Evolutionary conservation across 176 grass and related monocot species (phyloP).

Genomic region (Coix lacrymajobi): DNA sequence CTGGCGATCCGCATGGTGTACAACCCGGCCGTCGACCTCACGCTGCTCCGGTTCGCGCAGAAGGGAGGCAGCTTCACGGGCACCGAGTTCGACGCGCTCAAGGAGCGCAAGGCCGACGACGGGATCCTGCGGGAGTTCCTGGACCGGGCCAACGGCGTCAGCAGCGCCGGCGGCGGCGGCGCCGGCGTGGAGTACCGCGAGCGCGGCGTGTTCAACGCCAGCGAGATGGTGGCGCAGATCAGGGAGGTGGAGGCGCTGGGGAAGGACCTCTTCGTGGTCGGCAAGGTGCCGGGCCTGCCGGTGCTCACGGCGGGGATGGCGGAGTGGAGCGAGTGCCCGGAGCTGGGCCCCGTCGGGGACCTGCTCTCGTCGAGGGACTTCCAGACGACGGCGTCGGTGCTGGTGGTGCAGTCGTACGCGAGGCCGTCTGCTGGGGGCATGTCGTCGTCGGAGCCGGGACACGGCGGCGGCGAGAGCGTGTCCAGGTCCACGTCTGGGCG

Average conservation of each 20-base stretch:
- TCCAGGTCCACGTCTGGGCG: background rate
- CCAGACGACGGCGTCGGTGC: constrained; percentile 40
- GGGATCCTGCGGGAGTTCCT: constrained; percentile 39
- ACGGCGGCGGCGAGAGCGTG: background rate
- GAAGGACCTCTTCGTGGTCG: constrained; percentile 58
- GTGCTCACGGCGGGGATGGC: constrained; percentile 50
- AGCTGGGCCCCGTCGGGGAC: constrained; percentile 75
- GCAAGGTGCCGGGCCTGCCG: constrained; percentile 39
- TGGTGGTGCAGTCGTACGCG: constrained; percentile 55
- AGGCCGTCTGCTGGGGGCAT: background rate
- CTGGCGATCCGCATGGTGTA: constrained; percentile 49
- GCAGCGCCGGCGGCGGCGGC: background rate
- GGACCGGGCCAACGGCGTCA: background rate
- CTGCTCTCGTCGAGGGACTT: constrained; percentile 66
- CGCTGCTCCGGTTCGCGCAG: constrained; percentile 48
- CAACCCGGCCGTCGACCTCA: constrained; percentile 48
- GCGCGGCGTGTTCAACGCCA: constrained; percentile 40
- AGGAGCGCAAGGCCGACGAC: constrained; percentile 50
- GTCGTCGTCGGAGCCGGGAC: background rate
- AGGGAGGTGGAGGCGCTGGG: constrained; percentile 30
- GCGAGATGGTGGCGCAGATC: constrained; percentile 57
- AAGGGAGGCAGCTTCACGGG: constrained; percentile 1
- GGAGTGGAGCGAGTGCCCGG: constrained; percentile 83
- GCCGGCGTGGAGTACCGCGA: constrained; percentile 41
- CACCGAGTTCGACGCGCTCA: constrained; percentile 32